Conservation (phyloP, 768 basidiomycete genomes). For the Podaxis sp. region DNA sequence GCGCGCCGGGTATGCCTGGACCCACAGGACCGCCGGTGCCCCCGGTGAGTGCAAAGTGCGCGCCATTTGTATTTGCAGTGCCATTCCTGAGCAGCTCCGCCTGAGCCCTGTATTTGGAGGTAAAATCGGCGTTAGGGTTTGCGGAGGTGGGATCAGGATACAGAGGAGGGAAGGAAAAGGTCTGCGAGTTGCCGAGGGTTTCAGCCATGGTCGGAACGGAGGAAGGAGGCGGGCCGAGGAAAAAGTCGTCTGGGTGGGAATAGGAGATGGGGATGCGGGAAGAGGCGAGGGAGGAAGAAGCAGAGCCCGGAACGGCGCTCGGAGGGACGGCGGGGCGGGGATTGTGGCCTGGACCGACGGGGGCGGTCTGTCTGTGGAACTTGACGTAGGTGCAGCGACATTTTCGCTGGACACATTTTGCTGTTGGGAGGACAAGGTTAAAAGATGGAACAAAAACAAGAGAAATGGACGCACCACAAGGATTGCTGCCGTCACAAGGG, state of each 20-base stretch:
- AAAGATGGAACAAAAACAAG: neutral
- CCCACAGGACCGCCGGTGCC: conserved; percentile 12
- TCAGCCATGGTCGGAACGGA: conserved; percentile 25
- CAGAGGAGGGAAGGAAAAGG: conserved; percentile 22
- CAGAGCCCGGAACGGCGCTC: conserved; percentile 15
- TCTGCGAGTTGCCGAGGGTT: conserved; percentile 12
- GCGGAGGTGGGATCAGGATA: conserved; percentile 17
- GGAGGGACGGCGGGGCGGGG: conserved; percentile 29
- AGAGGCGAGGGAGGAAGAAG: conserved; percentile 14
- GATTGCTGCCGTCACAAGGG: conserved; percentile 78
- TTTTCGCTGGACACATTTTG: conserved; percentile 73
- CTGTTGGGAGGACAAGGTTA: conserved; percentile 31
- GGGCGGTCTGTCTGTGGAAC: conserved; percentile 80
- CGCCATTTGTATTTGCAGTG: neutral
- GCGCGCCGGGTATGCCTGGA: conserved; percentile 16
- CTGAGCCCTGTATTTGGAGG: conserved; percentile 42
- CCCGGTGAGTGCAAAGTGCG: conserved; percentile 9
- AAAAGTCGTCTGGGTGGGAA: conserved; percentile 37
- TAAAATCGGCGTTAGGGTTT: conserved; percentile 32
- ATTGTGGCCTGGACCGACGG: conserved; percentile 69
- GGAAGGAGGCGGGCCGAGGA: conserved; percentile 37
- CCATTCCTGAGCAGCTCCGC: conserved; percentile 32
- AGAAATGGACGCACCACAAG: conserved; percentile 55
- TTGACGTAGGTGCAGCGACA: conserved; percentile 78
- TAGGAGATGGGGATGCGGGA: conserved; percentile 17